phyloP scores from a whole-genome alignment of 371 early-diverging fungal species.

The Mortierella sp. region DNA sequence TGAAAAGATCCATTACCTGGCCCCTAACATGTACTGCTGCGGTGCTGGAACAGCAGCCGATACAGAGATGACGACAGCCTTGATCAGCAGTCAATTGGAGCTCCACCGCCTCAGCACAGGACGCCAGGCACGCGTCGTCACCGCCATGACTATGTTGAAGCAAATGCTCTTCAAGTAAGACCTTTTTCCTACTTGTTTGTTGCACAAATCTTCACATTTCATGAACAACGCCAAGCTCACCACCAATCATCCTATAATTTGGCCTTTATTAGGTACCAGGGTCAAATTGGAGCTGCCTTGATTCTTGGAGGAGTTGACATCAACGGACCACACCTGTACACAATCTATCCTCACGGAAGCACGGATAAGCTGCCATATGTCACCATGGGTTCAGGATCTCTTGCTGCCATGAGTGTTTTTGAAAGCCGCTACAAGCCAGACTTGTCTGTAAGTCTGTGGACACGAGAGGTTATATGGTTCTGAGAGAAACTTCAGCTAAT shows the following conservation, averaged over 20 bases:
- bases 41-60: constrained; percentile 99
- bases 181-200: neutral
- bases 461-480: neutral
- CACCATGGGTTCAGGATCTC: constrained; percentile 98
- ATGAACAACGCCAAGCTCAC: neutral
- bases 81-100: constrained; percentile 95
- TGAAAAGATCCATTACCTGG: constrained; percentile 98
- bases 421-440: constrained; percentile 90
- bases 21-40: constrained; percentile 99
- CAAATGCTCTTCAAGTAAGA: constrained; percentile 93
- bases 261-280: constrained; percentile 86
- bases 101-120: constrained; percentile 94
- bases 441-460: constrained; percentile 74
- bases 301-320: constrained; percentile 98
- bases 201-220: neutral
- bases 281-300: constrained; percentile 98
- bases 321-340: constrained; percentile 94
- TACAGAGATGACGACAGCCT: constrained; percentile 95
- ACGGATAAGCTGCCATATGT: constrained; percentile 97
- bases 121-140: constrained; percentile 90
- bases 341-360: constrained; percentile 98
- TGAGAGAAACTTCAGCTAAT: neutral
- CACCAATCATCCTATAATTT: neutral
- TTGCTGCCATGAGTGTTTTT: constrained; percentile 98
- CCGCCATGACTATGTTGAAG: constrained; percentile 97